Evolutionary conservation across 2,329 filamentous ascomycete genomes (phyloP).

Genomic region (Knufia fluminis): DNA sequence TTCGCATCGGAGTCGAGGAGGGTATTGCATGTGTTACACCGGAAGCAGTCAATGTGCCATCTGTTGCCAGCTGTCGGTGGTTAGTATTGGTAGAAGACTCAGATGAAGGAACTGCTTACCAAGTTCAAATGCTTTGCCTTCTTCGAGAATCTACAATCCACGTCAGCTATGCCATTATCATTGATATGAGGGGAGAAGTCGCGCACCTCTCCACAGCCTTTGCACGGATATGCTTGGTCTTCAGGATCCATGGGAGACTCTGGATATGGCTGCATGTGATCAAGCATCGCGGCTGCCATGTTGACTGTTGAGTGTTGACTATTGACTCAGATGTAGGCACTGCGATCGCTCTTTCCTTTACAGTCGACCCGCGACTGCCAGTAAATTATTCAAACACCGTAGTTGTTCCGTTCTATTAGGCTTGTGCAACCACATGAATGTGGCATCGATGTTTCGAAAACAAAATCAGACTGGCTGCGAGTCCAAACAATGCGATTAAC

Average conservation of each 20-base stretch:
- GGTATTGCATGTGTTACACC: constrained; percentile 90
- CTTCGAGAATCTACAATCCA: constrained; percentile 70
- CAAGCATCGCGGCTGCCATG: constrained; percentile 7
- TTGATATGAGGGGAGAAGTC: constrained; percentile 17
- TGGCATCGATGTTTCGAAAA: background rate
- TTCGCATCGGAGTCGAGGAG: constrained; percentile 97
- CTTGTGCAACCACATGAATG: constrained; percentile 7
- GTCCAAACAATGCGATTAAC: background rate
- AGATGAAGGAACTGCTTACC: constrained; percentile 44
- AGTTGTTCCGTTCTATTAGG: background rate
- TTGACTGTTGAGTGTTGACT: no score
- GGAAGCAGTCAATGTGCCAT: constrained; percentile 99
- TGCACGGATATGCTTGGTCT: constrained; percentile 75
- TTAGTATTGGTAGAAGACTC: constrained; percentile 21
- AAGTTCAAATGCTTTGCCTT: constrained; percentile 96
- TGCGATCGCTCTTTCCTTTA: background rate
- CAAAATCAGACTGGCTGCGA: background rate
- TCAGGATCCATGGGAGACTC: constrained; percentile 64
- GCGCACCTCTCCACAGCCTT: constrained; percentile 81
- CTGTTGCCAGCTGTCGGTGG: constrained; percentile 68
- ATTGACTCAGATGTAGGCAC: no score
- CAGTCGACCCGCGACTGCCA: constrained; percentile 5
- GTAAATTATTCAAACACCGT: background rate
- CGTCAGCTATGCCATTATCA: constrained; percentile 12
- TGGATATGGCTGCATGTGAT: constrained; percentile 32